These are phyloP conservation scores for Penicillium antarcticum DNA, from an alignment of 495 filamentous ascomycete genomes.

Conservation along the genomic window DNA sequence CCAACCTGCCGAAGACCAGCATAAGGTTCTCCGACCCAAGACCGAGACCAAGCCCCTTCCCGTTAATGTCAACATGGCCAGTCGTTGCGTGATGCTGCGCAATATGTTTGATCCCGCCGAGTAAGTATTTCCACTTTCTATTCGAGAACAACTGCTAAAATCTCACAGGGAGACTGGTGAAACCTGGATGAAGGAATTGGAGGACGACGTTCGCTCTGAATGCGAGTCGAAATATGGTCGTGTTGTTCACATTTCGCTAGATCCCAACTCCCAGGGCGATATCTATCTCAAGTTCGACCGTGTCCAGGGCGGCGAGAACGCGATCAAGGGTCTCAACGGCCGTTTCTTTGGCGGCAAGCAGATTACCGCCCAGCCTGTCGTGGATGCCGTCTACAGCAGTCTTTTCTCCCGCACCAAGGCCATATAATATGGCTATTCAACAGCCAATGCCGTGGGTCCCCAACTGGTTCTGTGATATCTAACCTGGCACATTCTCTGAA, in stretches of 20 bases:
- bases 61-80: constrained; percentile 86
- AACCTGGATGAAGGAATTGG: constrained; percentile 86
- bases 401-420: constrained; percentile 86
- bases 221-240: constrained; percentile 96
- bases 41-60: constrained; percentile 78
- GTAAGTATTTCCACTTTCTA: constrained; percentile 54
- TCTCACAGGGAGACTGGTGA: constrained; percentile 75
- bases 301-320: constrained; percentile 91
- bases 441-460: constrained; percentile 3
- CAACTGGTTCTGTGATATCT: constrained; percentile 8
- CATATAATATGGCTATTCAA: constrained; percentile 31
- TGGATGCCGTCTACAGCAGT: constrained; percentile 97
- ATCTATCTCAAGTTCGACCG: constrained; percentile 98
- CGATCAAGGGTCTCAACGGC: constrained; percentile 95
- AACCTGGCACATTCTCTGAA: constrained; percentile 14
- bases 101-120: constrained; percentile 93
- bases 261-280: constrained; percentile 90
- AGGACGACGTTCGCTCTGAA: constrained; percentile 90
- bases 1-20: constrained; percentile 59
- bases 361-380: constrained; percentile 91
- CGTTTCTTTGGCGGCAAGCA: constrained; percentile 88
- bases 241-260: constrained; percentile 95
- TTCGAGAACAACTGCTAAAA: constrained; percentile 37
- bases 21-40: constrained; percentile 73
- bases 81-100: constrained; percentile 87